Percentiles rank a stretch among this genome's conserved stretches.
Conservation (phyloP, 2,329 filamentous ascomycete species). For the Calonectria pauciramosa region DNA sequence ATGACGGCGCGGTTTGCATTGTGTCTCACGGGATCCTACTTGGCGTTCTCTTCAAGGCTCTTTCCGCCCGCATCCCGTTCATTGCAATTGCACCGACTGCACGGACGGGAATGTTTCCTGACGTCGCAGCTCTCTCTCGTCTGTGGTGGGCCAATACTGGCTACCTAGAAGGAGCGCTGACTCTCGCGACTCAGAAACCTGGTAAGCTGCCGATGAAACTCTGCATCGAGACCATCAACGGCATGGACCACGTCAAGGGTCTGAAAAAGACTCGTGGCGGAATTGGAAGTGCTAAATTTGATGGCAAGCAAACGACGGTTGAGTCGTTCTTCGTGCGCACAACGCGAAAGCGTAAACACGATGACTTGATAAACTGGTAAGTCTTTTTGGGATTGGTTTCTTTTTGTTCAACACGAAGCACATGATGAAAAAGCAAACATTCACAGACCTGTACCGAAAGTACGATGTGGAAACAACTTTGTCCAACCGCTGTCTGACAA, state of each 20-base stretch:
- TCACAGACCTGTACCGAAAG: conserved; percentile 91
- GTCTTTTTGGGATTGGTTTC: conserved; percentile 7
- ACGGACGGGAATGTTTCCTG: conserved; percentile 16
- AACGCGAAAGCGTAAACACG: conserved; percentile 44
- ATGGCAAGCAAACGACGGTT: conserved; percentile 81
- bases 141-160: conserved; percentile 68
- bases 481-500: conserved; percentile 88
- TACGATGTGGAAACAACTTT: conserved; percentile 76
- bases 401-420: conserved; percentile 38
- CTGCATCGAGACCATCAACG: conserved; percentile 74
- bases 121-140: conserved; percentile 32
- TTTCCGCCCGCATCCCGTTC: conserved; percentile 67
- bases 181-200: neutral
- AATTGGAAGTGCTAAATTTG: conserved; percentile 83
- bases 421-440: conserved; percentile 78
- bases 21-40: conserved; percentile 90
- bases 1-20: conserved; percentile 52
- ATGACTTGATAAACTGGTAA: conserved; percentile 56
- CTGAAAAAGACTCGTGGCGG: conserved; percentile 86
- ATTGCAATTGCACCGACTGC: conserved; percentile 35
- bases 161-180: conserved; percentile 55
- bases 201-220: conserved; percentile 46
- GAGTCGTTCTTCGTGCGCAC: conserved; percentile 78
- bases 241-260: conserved; percentile 77
- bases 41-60: conserved; percentile 73